These are phyloP conservation scores for Fusarium sp. DNA, from an alignment of 2,329 filamentous ascomycete species.

Conservation along the genomic window DNA sequence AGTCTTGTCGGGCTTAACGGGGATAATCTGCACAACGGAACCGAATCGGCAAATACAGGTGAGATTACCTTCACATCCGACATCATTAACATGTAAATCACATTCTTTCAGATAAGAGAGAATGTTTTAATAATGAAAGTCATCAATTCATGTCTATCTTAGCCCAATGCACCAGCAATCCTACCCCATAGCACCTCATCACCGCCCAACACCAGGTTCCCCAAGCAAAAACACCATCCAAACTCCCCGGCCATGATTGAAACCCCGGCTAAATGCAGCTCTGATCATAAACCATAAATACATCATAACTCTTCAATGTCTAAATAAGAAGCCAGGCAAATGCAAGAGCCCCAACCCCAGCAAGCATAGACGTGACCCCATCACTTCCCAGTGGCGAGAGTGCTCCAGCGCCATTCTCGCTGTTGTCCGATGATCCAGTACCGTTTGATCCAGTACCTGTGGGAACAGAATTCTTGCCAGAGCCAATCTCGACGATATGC, in stretches of 20 bases:
- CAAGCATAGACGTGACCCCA: slow-evolving; percentile 12
- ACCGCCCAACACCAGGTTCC: slow-evolving; percentile 1
- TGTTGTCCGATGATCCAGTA: slow-evolving; percentile 43
- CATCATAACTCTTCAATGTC: not conserved
- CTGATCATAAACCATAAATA: not conserved
- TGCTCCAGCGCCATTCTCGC: slow-evolving; percentile 24
- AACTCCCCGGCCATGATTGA: not conserved
- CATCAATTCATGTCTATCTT: slow-evolving; percentile 3
- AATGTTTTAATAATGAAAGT: not conserved
- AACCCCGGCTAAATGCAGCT: not conserved
- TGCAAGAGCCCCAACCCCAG: slow-evolving; percentile 28
- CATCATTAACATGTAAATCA: not conserved
- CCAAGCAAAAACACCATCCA: slow-evolving; percentile 1
- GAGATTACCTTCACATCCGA: not conserved
- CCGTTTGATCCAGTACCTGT: slow-evolving; percentile 65
- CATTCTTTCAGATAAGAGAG: not conserved
- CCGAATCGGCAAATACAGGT: slow-evolving; percentile 40
- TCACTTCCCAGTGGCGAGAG: slow-evolving; percentile 13
- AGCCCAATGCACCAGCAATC: slow-evolving; percentile 6
- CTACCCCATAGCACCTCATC: not conserved
- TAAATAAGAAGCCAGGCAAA: slow-evolving; percentile 40
- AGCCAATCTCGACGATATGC: slow-evolving; percentile 68
- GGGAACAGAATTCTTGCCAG: slow-evolving; percentile 64
- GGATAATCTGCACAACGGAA: slow-evolving; percentile 34
- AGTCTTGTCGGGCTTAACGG: slow-evolving; percentile 36